These are phyloP conservation scores for Trichocomaceae sp. DNA, from an alignment of 2,329 filamentous ascomycete species.

Conservation along the genomic window DNA sequence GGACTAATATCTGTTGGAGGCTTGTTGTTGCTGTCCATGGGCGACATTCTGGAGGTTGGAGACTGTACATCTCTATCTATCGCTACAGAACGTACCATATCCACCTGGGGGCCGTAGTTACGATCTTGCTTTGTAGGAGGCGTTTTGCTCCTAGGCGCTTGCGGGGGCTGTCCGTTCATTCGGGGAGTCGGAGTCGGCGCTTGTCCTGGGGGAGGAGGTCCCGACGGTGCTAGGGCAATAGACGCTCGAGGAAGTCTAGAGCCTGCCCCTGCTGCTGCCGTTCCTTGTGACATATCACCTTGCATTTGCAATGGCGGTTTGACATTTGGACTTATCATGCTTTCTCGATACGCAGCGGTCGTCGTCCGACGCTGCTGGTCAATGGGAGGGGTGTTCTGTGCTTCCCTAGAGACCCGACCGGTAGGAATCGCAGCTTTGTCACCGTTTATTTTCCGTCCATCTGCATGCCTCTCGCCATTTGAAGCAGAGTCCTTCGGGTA, in stretches of 20 bases:
- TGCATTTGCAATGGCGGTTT: slow-evolving; percentile 21
- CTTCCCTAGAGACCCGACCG: slow-evolving; percentile 39
- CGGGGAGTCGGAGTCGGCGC: slow-evolving; percentile 55
- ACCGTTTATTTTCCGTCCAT: slow-evolving; percentile 37
- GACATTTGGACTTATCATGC: slow-evolving; percentile 26
- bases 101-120: slow-evolving; percentile 37
- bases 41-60: slow-evolving; percentile 40
- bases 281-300: slow-evolving; percentile 25
- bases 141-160: slow-evolving; percentile 42
- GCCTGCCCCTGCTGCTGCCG: slow-evolving; percentile 37
- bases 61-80: slow-evolving; percentile 44
- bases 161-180: slow-evolving; percentile 32
- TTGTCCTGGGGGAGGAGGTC: slow-evolving; percentile 60
- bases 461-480: slow-evolving; percentile 34
- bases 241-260: slow-evolving; percentile 57
- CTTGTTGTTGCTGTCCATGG: slow-evolving; percentile 29
- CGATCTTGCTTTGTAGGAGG: slow-evolving; percentile 47
- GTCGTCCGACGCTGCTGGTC: slow-evolving; percentile 34
- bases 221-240: slow-evolving; percentile 53
- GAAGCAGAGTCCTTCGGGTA: slow-evolving; percentile 70
- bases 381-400: slow-evolving; percentile 30
- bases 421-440: slow-evolving; percentile 39
- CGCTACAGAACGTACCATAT: slow-evolving; percentile 37
- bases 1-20: slow-evolving; percentile 43
- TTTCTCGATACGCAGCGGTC: slow-evolving; percentile 40